These are phyloP conservation scores for Annona squamosa DNA, from an alignment of 164 flowering plant genomes.

Conservation along the genomic window DNA sequence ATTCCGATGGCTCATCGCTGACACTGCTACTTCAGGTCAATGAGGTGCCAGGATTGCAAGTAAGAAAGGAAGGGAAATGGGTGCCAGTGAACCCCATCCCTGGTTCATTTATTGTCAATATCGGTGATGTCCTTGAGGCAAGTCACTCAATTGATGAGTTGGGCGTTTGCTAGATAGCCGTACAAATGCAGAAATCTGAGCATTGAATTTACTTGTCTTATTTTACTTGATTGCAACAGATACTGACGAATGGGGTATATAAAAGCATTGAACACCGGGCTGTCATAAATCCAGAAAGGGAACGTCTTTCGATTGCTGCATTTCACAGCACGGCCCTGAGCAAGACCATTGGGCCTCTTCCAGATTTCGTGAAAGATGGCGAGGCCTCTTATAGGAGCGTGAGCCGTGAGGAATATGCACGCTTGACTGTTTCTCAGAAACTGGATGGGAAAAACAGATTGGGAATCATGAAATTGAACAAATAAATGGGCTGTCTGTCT, in stretches of 20 bases:
- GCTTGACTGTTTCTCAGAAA: constrained; percentile 9
- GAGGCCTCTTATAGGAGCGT: constrained; percentile 17
- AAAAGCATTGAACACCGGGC: constrained; percentile 52
- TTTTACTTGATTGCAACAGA: constrained; percentile 22
- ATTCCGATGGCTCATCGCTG: constrained; percentile 38
- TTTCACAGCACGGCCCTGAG: constrained; percentile 26
- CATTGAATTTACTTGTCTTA: background rate
- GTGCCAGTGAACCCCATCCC: constrained; percentile 35
- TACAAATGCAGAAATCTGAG: background rate
- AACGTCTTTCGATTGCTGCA: constrained; percentile 43
- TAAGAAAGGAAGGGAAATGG: constrained; percentile 39
- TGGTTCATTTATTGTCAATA: constrained; percentile 34
- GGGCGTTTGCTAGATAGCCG: too few relatives aligned
- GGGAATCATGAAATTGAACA: constrained; percentile 10
- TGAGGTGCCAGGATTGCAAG: constrained; percentile 42
- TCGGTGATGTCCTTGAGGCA: constrained; percentile 53
- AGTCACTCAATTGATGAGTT: background rate
- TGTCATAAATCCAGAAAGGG: constrained; percentile 30
- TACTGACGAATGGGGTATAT: constrained; percentile 44
- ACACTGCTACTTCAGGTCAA: constrained; percentile 39
- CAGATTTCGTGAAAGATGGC: constrained; percentile 20
- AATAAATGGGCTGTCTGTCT: background rate
- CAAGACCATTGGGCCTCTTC: constrained; percentile 25
- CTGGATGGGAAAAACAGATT: constrained; percentile 18
- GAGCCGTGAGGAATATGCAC: constrained; percentile 15